Evolutionary conservation across 805 yeast species (phyloP).

Genomic region (Candida odintsovae): DNA sequence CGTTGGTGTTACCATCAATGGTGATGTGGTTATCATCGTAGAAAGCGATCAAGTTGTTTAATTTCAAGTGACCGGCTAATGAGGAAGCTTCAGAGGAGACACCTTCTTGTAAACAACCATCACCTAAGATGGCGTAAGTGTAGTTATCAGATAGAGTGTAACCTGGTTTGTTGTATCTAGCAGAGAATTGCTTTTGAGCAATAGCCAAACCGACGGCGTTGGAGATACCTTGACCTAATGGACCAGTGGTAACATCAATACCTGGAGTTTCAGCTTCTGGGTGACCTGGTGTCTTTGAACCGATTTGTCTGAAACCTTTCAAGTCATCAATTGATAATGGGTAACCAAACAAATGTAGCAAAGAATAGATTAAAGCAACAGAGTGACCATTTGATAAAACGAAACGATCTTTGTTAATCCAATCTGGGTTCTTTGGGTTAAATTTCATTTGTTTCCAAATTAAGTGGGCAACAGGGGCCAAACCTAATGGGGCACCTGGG

Average conservation of each 20-base stretch:
- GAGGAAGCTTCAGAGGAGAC: conserved; percentile 91
- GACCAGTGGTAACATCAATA: conserved; percentile 97
- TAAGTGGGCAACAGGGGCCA: conserved; percentile 93
- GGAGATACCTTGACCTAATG: conserved; percentile 95
- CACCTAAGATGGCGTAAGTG: conserved; percentile 85
- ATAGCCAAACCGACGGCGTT: conserved; percentile 96
- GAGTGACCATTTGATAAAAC: conserved; percentile 97
- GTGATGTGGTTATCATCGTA: conserved; percentile 97
- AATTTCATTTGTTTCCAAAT: conserved; percentile 74
- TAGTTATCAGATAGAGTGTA: conserved; percentile 64
- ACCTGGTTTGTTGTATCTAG: conserved; percentile 88
- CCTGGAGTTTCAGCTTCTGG: conserved; percentile 93
- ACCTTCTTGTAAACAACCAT: conserved; percentile 98
- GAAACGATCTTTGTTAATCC: conserved; percentile 95
- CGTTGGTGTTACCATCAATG: conserved; percentile 87
- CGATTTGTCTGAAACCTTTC: conserved; percentile 83
- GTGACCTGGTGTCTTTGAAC: conserved; percentile 95
- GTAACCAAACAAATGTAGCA: conserved; percentile 84
- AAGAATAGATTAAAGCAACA: conserved; percentile 79
- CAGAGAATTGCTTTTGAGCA: conserved; percentile 89
- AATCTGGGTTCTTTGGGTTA: conserved; percentile 86
- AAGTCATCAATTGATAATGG: conserved; percentile 77
- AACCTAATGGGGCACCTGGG: conserved; percentile 99
- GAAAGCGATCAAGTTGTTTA: conserved; percentile 88
- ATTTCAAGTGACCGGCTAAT: conserved; percentile 91